Evolutionary conservation across 768 basidiomycete genomes (phyloP), one percentile per base, ranked within the genome.

Genomic region (Auricularia auricula-judae): DNA sequence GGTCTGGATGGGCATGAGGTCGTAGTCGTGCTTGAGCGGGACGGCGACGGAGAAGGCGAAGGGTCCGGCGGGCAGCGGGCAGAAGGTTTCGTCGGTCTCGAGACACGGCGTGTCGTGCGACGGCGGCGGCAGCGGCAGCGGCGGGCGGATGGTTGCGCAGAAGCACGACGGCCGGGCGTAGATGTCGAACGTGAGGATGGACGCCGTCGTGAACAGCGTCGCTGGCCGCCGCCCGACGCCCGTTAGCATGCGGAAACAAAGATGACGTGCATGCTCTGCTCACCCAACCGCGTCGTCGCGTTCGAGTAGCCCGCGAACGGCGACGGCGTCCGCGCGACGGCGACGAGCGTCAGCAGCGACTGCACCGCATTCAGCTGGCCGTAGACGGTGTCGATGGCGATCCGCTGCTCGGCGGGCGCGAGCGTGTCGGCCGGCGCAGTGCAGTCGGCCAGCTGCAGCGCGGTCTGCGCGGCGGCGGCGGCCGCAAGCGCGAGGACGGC

Each of bases 201-300:
- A 81, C 1, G 91, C 87, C 10, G 89, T 85, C 54, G 87, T 88
- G 77, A 96, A 95, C 51, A 97, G 81, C 7, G 93, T 97, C 18
- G 93, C 92, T 88, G 68, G 65, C 65, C 35, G 65, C 65, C 35
- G 44, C 53, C 33, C 51, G 61, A 56, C 39, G 62, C 61, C 56
- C 29, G 21, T 14, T 16, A 43, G 62, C 16, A 66, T 44, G 60
- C 62, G 23, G 64, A 64, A 59, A 2, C 29, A 29, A 65, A 60
- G 43, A 67, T 14, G 54, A 43, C 47, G 47, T 51, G 10, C 29
- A 35, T 14, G 80, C 84, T 71, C 71, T 14, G 80, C 84, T 71
- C 71, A 89, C 91, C 84, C 62, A 93, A 80, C 72, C 83, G 87
- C 43, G 81, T 80, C 68, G 85, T 86, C 23, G 73, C 69, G 72